Evolutionary conservation across 2,329 filamentous ascomycete species (phyloP).

Genomic region (Penicillium sp.): DNA sequence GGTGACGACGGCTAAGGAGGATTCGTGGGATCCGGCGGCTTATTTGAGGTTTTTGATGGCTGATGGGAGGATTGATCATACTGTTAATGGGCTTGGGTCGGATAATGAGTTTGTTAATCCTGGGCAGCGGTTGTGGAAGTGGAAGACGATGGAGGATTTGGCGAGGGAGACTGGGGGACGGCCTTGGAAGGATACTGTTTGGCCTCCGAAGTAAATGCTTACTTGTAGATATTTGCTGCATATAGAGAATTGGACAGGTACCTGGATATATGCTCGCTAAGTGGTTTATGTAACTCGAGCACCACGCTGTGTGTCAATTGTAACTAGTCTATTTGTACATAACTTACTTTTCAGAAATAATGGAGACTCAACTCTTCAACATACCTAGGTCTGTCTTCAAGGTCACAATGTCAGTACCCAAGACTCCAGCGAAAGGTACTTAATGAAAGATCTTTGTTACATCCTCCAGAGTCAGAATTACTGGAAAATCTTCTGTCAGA

Average conservation of each 20-base stretch:
- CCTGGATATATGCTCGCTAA: no score
- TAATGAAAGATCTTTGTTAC: no score
- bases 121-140: constrained; percentile 28
- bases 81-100: constrained; percentile 22
- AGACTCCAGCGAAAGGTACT: no score
- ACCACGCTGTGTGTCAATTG: no score
- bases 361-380: no score
- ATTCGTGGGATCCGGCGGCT: constrained; percentile 24
- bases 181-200: constrained; percentile 23
- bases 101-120: constrained; percentile 33
- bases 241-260: not conserved
- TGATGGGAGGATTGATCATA: constrained; percentile 29
- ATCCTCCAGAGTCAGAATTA: no score
- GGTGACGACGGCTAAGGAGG: constrained; percentile 15
- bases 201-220: constrained; percentile 8
- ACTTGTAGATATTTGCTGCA: not conserved
- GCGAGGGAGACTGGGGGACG: constrained; percentile 25
- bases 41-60: constrained; percentile 38
- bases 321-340: no score
- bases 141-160: constrained; percentile 30
- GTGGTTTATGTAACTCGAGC: no score
- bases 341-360: no score
- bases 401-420: no score
- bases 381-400: no score
- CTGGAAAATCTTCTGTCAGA: no score